A percentile compares a stretch with the other conserved stretches of the same genome.
These are phyloP conservation scores for Aristolochia contorta DNA, from an alignment of 164 flowering plant species.

Conservation along the genomic window DNA sequence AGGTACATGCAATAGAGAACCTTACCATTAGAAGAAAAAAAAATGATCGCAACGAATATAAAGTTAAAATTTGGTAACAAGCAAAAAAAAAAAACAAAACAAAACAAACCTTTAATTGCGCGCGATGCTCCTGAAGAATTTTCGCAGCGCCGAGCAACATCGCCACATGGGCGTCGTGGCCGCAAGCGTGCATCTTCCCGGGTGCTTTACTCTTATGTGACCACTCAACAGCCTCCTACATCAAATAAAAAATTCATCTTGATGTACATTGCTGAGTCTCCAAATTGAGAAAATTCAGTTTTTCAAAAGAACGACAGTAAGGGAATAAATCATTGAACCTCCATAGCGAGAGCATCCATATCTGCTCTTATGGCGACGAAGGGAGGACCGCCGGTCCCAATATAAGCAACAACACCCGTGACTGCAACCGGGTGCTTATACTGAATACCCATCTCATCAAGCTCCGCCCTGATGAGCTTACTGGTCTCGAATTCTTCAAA, in stretches of 20 bases:
- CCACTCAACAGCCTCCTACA: slow-evolving; percentile 32
- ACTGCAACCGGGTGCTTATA: slow-evolving; percentile 65
- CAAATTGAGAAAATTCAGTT: not conserved
- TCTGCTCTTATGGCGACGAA: slow-evolving; percentile 84
- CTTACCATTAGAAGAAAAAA: not conserved
- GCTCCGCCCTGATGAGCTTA: slow-evolving; percentile 52
- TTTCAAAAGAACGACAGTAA: not conserved
- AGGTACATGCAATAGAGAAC: not conserved
- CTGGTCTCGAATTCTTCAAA: slow-evolving; percentile 81
- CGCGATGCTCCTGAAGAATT: slow-evolving; percentile 22
- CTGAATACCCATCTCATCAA: slow-evolving; percentile 61
- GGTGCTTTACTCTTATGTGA: slow-evolving; percentile 60
- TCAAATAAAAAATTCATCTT: not conserved
- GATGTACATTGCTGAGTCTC: not conserved
- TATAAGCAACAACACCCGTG: slow-evolving; percentile 63
- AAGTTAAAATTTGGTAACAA: not conserved
- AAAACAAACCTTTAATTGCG: slow-evolving; percentile 15
- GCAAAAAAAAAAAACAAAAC: no score
- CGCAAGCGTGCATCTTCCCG: slow-evolving; percentile 87
- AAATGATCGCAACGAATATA: not conserved
- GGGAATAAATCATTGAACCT: slow-evolving; percentile 31
- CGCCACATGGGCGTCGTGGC: slow-evolving; percentile 71
- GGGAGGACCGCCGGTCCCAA: slow-evolving; percentile 75
- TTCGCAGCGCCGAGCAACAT: slow-evolving; percentile 72
- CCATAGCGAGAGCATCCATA: slow-evolving; percentile 86